Base-by-base conservation (phyloP, 176 grass and related monocot species). In the Triticum dicoccoides region DNA sequence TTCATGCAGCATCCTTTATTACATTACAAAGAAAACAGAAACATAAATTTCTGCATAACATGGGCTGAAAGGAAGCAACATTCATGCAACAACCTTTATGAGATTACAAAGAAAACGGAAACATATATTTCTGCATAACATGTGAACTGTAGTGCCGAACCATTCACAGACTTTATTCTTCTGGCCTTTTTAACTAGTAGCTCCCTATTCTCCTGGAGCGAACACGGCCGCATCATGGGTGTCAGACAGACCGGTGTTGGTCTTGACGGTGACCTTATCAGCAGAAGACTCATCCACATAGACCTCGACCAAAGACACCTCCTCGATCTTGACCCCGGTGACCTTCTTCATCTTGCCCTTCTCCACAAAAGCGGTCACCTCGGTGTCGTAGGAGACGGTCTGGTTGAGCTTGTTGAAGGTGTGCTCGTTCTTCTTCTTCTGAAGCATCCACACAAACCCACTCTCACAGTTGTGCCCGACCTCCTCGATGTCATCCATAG, bases 351-450 rank as follows among this genome's bases (percentile, higher is more conserved):
- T 11, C 27, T 82, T 82, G 5, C 80, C 54, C 18, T 59, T 59
- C 0, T 59, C 54, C 6, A 59, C 54, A 59, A 21, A 59, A 59
- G 54, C 54, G 18, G 54, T 59, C 54, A 59, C 54, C 54, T 21
- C 54, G 3, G 7, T 7, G 18, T 20, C 54, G 7, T 54, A 54
- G 15, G 84, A 86, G 20, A 86, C 84, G 0, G 32, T 79, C 64
- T 86, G 75, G 33, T 80, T 86, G 62, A 86, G 71, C 84, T 80
- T 86, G 27, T 77, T 85, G 72, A 85, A 85, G 0, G 83, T 77
- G 72, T 85, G 59, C 9, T 85, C 83, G 8, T 51, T 67, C 30
- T 77, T 66, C 61, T 85, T 85, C 83, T 35, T 85, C 0, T 54
- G 71, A 0, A 85, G 1, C 15, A 84, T 27, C 82, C 82, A 84